A percentile compares a stretch with the other conserved stretches of the same genome.
Evolutionary conservation across 768 basidiomycete species (phyloP).

Genomic region (Boletus pseudopeckii): DNA sequence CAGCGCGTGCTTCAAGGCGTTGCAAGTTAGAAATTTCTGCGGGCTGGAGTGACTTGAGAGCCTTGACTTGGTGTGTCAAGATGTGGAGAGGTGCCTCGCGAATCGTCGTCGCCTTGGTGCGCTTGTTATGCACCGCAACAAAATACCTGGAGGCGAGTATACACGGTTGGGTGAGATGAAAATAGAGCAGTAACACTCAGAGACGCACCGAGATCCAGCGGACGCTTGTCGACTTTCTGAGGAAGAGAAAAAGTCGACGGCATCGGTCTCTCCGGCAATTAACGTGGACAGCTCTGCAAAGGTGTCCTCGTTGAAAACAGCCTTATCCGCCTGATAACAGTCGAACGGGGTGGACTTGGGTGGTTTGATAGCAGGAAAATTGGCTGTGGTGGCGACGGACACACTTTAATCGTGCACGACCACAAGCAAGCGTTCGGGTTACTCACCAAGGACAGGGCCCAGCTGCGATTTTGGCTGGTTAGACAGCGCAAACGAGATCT

Average conservation of each 20-base stretch:
- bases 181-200: neutral
- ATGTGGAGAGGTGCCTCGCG: conserved; percentile 68
- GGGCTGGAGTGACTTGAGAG: conserved; percentile 63
- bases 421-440: conserved; percentile 17
- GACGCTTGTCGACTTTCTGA: conserved; percentile 49
- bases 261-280: conserved; percentile 79
- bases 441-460: conserved; percentile 54
- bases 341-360: conserved; percentile 57
- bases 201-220: conserved; percentile 64
- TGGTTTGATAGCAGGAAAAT: conserved; percentile 64
- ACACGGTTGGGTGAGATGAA: neutral
- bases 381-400: conserved; percentile 37
- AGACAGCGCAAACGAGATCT: conserved; percentile 38
- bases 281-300: conserved; percentile 38
- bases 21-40: conserved; percentile 47
- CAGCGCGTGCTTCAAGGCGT: conserved; percentile 61
- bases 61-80: conserved; percentile 77
- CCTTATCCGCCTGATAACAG: conserved; percentile 47
- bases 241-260: conserved; percentile 76
- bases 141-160: conserved; percentile 56
- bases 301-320: conserved; percentile 22
- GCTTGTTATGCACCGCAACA: conserved; percentile 76
- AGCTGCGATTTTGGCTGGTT: conserved; percentile 34
- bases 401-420: conserved; percentile 21
- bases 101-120: conserved; percentile 65